Percentiles rank a stretch among this genome's conserved stretches.
phyloP scores from a whole-genome alignment of 768 basidiomycete genomes.

The Boletus reticuloceps region DNA sequence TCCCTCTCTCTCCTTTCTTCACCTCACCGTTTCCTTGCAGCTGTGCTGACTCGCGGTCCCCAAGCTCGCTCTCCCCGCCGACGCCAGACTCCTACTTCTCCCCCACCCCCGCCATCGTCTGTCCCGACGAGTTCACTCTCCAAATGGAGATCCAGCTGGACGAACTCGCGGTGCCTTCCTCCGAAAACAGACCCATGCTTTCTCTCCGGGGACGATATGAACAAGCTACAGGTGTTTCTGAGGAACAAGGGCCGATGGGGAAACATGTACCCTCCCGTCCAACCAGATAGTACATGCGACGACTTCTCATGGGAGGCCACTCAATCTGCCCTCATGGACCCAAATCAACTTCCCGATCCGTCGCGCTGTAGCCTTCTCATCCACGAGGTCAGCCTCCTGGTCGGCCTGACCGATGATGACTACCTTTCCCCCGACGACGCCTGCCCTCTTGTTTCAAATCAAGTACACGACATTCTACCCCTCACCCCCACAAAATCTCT shows the following conservation, averaged over 20 bases:
- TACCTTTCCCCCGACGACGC: background rate
- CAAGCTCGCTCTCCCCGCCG: constrained; percentile 13
- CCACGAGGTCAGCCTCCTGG: constrained; percentile 31
- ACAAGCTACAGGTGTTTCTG: constrained; percentile 14
- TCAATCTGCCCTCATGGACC: constrained; percentile 1
- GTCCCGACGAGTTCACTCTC: constrained; percentile 12
- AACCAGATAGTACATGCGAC: background rate
- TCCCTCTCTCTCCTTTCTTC: background rate
- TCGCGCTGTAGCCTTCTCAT: constrained; percentile 29
- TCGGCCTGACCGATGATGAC: constrained; percentile 26
- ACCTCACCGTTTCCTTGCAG: background rate
- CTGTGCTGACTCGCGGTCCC: constrained; percentile 12
- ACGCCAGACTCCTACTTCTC: constrained; percentile 19
- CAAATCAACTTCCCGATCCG: constrained; percentile 4
- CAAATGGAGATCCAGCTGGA: constrained; percentile 11
- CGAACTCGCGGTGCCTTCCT: background rate
- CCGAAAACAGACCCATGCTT: background rate
- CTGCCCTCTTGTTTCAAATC: background rate
- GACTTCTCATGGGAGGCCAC: constrained; percentile 17
- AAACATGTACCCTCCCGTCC: background rate
- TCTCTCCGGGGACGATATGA: constrained; percentile 13
- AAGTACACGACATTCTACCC: constrained; percentile 14
- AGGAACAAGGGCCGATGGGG: constrained; percentile 12
- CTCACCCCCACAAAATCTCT: constrained; percentile 22
- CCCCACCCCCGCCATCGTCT: constrained; percentile 9